Conservation (phyloP, 805 yeast species). For the Schwanniomyces polymorphus region DNA sequence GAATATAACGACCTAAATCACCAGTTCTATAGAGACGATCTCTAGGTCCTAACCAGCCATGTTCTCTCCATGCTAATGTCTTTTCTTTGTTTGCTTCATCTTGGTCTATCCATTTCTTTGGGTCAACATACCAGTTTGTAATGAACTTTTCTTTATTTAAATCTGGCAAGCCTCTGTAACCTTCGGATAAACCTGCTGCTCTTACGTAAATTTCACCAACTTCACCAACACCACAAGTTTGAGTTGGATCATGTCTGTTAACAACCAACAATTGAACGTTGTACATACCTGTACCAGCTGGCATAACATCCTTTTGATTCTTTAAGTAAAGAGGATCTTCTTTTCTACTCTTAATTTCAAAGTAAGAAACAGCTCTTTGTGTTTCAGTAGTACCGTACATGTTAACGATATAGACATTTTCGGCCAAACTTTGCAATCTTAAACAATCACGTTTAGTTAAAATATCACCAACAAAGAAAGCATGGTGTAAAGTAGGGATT, state of each 20-base stretch:
- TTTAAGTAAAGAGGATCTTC: slow-evolving; percentile 73
- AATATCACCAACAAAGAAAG: slow-evolving; percentile 97
- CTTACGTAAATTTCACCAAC: slow-evolving; percentile 98
- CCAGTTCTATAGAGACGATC: slow-evolving; percentile 97
- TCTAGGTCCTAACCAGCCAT: slow-evolving; percentile 87
- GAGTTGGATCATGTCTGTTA: slow-evolving; percentile 82
- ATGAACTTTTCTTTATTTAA: slow-evolving; percentile 85
- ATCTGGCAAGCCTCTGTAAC: slow-evolving; percentile 90
- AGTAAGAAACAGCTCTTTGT: slow-evolving; percentile 95
- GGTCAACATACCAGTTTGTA: slow-evolving; percentile 84
- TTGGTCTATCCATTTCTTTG: slow-evolving; percentile 57
- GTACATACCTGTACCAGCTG: slow-evolving; percentile 97
- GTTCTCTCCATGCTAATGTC: slow-evolving; percentile 66
- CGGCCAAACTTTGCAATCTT: slow-evolving; percentile 87
- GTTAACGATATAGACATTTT: slow-evolving; percentile 85
- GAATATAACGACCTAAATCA: slow-evolving; percentile 93
- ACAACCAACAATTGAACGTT: slow-evolving; percentile 94
- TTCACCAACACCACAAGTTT: slow-evolving; percentile 97
- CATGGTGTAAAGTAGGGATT: slow-evolving; percentile 86
- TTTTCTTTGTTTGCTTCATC: slow-evolving; percentile 47
- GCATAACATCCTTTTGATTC: slow-evolving; percentile 91
- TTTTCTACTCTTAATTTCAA: slow-evolving; percentile 75
- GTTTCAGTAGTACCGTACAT: slow-evolving; percentile 99
- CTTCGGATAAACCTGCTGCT: slow-evolving; percentile 97
- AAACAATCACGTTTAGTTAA: slow-evolving; percentile 96